These are phyloP conservation scores for Colletotrichum filicis DNA, from an alignment of 2,329 filamentous ascomycete genomes.

Conservation along the genomic window DNA sequence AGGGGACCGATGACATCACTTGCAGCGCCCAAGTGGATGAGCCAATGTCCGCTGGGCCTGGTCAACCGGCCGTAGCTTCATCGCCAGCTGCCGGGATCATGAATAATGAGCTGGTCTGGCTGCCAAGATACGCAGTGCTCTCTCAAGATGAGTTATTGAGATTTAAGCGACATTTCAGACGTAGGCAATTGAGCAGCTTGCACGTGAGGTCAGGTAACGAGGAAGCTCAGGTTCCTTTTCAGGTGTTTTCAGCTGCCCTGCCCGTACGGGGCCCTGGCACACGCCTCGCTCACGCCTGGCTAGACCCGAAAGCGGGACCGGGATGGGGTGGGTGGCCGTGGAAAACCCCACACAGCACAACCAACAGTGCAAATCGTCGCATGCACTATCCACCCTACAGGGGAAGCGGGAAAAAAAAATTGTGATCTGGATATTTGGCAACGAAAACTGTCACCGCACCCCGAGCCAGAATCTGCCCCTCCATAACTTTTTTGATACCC, in stretches of 20 bases:
- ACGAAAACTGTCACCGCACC: slow-evolving; percentile 15
- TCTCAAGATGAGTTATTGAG: not conserved
- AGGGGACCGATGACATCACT: slow-evolving; percentile 34
- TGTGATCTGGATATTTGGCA: slow-evolving; percentile 27
- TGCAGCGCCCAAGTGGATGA: slow-evolving; percentile 26
- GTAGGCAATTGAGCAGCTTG: no score
- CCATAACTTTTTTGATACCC: slow-evolving; percentile 13
- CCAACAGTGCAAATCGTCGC: slow-evolving; percentile 16
- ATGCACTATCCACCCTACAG: slow-evolving; percentile 13
- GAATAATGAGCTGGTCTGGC: not conserved
- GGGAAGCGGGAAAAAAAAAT: not conserved
- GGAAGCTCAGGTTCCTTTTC: no score
- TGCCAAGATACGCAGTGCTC: not conserved
- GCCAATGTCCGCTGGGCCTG: slow-evolving; percentile 14
- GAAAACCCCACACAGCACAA: slow-evolving; percentile 18
- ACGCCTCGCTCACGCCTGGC: not conserved
- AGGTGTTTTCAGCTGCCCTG: not conserved
- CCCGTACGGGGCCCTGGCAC: slow-evolving; percentile 3
- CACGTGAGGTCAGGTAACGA: no score
- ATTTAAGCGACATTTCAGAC: not conserved
- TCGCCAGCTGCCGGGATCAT: not conserved
- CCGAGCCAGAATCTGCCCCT: slow-evolving; percentile 18
- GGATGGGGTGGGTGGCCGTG: not conserved
- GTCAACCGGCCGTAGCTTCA: not conserved
- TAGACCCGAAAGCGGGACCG: not conserved